These are phyloP conservation scores for Tillandsia leiboldiana DNA, from an alignment of 176 grass and related monocot species.

Conservation along the genomic window DNA sequence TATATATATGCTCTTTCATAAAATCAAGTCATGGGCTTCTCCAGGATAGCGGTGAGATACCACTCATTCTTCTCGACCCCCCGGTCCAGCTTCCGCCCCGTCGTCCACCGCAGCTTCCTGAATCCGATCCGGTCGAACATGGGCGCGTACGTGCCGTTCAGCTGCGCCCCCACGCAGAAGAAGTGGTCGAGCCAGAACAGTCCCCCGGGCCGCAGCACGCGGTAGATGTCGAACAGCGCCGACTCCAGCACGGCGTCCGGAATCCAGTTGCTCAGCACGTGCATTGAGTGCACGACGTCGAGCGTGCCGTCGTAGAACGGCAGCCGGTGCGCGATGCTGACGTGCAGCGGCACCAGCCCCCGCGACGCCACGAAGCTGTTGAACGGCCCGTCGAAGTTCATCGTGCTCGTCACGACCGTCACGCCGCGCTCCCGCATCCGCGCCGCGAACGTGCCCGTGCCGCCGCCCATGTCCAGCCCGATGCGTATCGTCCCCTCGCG, in stretches of 20 bases:
- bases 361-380: slow-evolving; percentile 11
- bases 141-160: slow-evolving; percentile 5
- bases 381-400: slow-evolving; percentile 22
- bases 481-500: slow-evolving; percentile 7
- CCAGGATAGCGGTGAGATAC: slow-evolving; percentile 16
- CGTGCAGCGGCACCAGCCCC: slow-evolving; percentile 12
- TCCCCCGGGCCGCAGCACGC: slow-evolving; percentile 10
- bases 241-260: slow-evolving; percentile 5
- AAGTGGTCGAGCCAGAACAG: slow-evolving; percentile 18
- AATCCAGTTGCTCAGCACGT: slow-evolving; percentile 13
- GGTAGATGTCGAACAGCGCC: slow-evolving; percentile 15
- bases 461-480: slow-evolving; percentile 11
- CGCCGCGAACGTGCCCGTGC: slow-evolving; percentile 19
- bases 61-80: background rate
- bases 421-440: slow-evolving; percentile 15
- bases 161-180: slow-evolving; percentile 8
- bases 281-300: slow-evolving; percentile 10
- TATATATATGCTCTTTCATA: no score
- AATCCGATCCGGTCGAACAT: slow-evolving; percentile 1
- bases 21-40: slow-evolving; percentile 4
- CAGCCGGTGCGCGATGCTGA: slow-evolving; percentile 2
- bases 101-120: slow-evolving; percentile 11
- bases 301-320: slow-evolving; percentile 25
- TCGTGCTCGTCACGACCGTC: slow-evolving; percentile 6
- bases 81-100: slow-evolving; percentile 16